Evolutionary conservation across 2,329 filamentous ascomycete genomes (phyloP).

Genomic region (Cladophialophora bantiana): DNA sequence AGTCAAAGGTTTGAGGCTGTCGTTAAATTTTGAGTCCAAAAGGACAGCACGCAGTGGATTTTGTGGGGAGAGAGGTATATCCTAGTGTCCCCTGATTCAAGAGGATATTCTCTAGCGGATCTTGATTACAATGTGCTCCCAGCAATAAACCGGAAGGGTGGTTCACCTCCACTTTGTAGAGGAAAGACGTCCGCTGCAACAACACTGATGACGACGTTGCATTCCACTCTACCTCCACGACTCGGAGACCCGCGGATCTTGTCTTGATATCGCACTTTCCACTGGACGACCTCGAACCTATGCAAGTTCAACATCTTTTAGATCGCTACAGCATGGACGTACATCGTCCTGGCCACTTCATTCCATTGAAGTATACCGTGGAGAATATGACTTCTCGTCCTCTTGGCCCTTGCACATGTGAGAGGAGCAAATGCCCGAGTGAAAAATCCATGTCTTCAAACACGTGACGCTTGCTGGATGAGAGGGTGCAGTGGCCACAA

Average conservation of each 20-base stretch:
- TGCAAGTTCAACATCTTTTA: constrained; percentile 46
- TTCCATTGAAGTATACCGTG: constrained; percentile 60
- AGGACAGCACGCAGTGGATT: constrained; percentile 51
- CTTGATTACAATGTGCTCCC: background rate
- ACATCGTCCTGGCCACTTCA: constrained; percentile 60
- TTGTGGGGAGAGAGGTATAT: constrained; percentile 44
- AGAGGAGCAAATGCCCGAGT: constrained; percentile 59
- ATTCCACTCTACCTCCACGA: constrained; percentile 4
- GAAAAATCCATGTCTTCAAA: constrained; percentile 59
- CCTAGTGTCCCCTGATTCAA: background rate
- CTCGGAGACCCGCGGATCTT: background rate
- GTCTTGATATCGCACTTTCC: background rate
- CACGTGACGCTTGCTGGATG: constrained; percentile 59
- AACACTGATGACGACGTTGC: constrained; percentile 13
- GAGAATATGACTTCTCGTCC: constrained; percentile 59
- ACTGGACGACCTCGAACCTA: no score
- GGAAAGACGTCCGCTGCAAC: constrained; percentile 17
- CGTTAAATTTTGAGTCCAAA: constrained; percentile 57
- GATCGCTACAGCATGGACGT: constrained; percentile 57
- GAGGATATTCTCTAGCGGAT: background rate
- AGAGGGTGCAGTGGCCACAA: constrained; percentile 43
- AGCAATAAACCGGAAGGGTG: constrained; percentile 3
- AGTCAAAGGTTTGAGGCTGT: constrained; percentile 49
- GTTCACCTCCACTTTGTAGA: constrained; percentile 12
- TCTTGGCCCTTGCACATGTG: constrained; percentile 60